These are phyloP conservation scores for Pythium phragmitis DNA, from an alignment of 352 stramenopile genomes.

Conservation along the genomic window DNA sequence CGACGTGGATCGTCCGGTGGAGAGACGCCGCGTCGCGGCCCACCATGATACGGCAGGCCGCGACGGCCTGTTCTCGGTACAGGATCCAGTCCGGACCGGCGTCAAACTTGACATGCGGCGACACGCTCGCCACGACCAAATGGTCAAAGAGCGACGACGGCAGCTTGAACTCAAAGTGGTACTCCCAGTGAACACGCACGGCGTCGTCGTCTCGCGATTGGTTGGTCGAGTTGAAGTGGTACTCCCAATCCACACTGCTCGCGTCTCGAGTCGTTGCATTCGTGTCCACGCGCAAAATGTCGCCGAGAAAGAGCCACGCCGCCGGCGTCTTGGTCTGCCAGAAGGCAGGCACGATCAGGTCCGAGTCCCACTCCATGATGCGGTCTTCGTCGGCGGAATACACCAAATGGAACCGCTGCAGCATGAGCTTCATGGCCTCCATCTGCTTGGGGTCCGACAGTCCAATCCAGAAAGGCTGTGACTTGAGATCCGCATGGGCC, in stretches of 20 bases:
- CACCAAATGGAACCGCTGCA: no score
- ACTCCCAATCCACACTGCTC: no score
- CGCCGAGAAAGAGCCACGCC: no score
- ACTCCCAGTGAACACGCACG: no score
- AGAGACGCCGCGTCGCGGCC: background rate
- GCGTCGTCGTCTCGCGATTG: background rate
- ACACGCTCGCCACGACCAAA: background rate
- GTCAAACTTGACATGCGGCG: background rate
- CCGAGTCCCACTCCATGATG: no score
- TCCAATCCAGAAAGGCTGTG: no score
- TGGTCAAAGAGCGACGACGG: background rate
- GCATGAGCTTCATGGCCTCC: no score
- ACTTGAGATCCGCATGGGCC: no score
- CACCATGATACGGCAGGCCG: background rate
- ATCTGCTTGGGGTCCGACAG: no score
- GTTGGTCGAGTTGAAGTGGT: background rate
- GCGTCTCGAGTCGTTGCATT: background rate
- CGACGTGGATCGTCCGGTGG: background rate
- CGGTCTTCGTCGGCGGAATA: no score
- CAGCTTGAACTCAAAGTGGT: background rate
- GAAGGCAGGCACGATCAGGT: no score
- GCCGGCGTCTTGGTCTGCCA: no score
- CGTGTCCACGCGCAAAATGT: background rate
- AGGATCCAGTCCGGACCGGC: background rate
- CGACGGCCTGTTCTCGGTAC: background rate